Conservation (phyloP, 2,329 filamentous ascomycete genomes). For the Aureobasidium musti region DNA sequence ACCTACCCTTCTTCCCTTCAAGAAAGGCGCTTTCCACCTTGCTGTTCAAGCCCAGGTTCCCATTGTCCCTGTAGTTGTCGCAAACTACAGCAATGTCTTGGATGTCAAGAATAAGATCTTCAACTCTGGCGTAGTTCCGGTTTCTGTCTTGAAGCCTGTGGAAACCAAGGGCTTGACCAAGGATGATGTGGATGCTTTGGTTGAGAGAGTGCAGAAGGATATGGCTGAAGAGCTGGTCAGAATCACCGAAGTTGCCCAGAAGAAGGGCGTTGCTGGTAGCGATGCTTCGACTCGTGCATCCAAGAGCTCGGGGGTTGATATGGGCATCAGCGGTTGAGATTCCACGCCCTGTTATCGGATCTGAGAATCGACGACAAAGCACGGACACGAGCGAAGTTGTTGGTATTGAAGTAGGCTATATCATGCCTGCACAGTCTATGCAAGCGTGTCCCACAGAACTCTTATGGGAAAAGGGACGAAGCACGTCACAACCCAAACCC, state of each 20-base stretch:
- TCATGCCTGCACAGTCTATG: background rate
- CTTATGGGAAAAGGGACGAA: background rate
- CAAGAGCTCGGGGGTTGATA: conserved; percentile 11
- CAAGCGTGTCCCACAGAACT: background rate
- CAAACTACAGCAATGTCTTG: conserved; percentile 53
- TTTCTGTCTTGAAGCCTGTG: conserved; percentile 75
- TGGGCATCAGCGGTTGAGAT: background rate
- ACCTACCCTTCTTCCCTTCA: conserved; percentile 86
- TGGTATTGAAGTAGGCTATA: background rate
- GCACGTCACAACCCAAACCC: background rate
- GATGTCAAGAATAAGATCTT: conserved; percentile 50
- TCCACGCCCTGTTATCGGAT: background rate
- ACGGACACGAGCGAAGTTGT: background rate
- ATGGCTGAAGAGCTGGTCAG: conserved; percentile 67
- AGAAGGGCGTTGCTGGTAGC: conserved; percentile 8
- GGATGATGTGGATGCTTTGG: conserved; percentile 75
- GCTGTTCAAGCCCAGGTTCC: conserved; percentile 92
- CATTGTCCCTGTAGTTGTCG: conserved; percentile 74
- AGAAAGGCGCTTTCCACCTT: conserved; percentile 97
- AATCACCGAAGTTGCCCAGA: conserved; percentile 42
- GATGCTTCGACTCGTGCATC: background rate
- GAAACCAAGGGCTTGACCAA: conserved; percentile 70
- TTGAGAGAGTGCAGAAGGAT: conserved; percentile 65
- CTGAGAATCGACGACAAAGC: background rate
- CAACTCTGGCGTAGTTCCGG: conserved; percentile 57